Base-by-base conservation (phyloP, 306 rosid species). In the Citrullus amarus region DNA sequence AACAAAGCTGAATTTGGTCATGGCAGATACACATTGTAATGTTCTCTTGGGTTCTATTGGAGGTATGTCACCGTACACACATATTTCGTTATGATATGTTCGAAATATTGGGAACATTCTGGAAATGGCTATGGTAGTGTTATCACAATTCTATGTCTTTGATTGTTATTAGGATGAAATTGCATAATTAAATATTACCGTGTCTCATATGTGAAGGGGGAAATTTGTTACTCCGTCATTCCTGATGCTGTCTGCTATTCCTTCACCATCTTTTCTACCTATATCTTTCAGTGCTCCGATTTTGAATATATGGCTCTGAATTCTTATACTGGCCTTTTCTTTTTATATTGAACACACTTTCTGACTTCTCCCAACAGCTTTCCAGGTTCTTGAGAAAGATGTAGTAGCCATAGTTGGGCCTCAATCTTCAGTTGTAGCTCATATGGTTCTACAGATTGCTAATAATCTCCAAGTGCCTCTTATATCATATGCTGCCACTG, bases 401-500 rank as follows among this genome's bases (percentile, higher is more conserved):
- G 82, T 92, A 51, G 90, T 78, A 69, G 91, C 97, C 75, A 88
- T 95, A 66, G 66, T 95, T 60, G 99, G 99, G 10, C 99, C 97
- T 50, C 98, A 92, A 80, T 92, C 97, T 77, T 95, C 99, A 36
- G 65, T 91, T 38, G 80, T 86, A 76, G 93, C 97, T 87, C 96
- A 91, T 82, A 85, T 88, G 70, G 79, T 92, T 58, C 86, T 97
- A 76, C 91, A 85, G 87, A 87, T 92, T 77, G 95, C 97, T 22
- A 90, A 91, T 81, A 93, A 92, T 81, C 90, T 95, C 77, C 84
- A 84, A 81, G 96, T 95, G 66, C 99, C 99, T 76, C 96, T 91
- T 77, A 36, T 95, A 71, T 95, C 99, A 62, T 95, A 86, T 81
- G 99, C 91, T 59, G 97, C 99, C 62, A 87, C 97, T 54, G 97